These are phyloP conservation scores for Paramecium primaurelia DNA, from an alignment of 73 alveolate genomes.

Conservation along the genomic window DNA sequence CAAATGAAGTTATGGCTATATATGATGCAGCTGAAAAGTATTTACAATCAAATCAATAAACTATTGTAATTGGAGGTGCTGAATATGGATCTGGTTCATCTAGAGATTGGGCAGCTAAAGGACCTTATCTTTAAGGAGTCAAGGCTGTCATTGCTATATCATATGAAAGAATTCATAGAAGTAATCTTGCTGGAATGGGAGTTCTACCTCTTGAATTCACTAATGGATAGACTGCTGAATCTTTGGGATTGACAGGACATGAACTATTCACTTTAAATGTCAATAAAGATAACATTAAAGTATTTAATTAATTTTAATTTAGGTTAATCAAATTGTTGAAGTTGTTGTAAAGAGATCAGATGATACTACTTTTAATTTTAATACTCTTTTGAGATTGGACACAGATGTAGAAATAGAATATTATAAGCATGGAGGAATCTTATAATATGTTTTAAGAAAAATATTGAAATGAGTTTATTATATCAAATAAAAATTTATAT, in stretches of 20 bases:
- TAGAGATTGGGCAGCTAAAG: conserved; percentile 95
- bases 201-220: conserved; percentile 83
- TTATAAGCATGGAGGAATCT: conserved; percentile 88
- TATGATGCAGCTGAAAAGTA: conserved; percentile 85
- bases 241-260: conserved; percentile 77
- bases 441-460: conserved; percentile 85
- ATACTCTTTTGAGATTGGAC: conserved; percentile 73
- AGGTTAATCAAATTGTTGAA: conserved; percentile 24
- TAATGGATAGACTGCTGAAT: conserved; percentile 81
- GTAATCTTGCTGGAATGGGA: conserved; percentile 93
- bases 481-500: background rate
- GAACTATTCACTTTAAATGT: conserved; percentile 71
- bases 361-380: conserved; percentile 69
- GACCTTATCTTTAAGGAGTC: conserved; percentile 74
- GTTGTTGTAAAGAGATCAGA: conserved; percentile 57
- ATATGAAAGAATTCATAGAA: conserved; percentile 92
- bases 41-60: conserved; percentile 57
- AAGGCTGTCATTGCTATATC: conserved; percentile 82
- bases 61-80: conserved; percentile 79
- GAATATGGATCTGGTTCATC: conserved; percentile 91
- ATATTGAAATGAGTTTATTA: conserved; percentile 11
- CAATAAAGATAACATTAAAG: conserved; percentile 63
- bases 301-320: conserved; percentile 26
- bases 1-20: conserved; percentile 72
- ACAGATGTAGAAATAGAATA: conserved; percentile 86